Evolutionary conservation across 2,329 filamentous ascomycete species (phyloP), one percentile per base, ranked within the genome.

Genomic region (Didymella pinodella): DNA sequence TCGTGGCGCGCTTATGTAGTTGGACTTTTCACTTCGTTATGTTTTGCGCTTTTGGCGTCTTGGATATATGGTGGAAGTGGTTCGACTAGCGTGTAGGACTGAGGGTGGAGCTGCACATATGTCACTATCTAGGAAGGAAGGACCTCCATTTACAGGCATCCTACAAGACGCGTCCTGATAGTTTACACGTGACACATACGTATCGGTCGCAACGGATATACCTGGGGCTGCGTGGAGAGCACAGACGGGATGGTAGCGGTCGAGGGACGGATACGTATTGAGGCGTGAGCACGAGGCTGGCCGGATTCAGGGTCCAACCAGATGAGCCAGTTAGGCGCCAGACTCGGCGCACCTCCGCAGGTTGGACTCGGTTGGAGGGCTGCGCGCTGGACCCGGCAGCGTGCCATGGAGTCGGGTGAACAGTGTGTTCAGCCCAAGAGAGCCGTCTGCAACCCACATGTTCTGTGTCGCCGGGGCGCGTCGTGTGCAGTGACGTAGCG

Each of bases 401-500:
- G 38, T 26, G 54, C 50, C 56, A 46, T 22, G 32, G 40, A 22
- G 56, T 3, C 56, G 56, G 50, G 56, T 29, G 41, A 47, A 46
- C 25, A 12, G 22, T 18, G 31, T 18, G 56, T 43, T 22, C 50
- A 25, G 34, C 28, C 11, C 14, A 25, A 49, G 49, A 53, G 8
- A 44, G 55, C 55, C 46, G 32, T 22, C 7, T 46, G 48, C 44
- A 48, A 18, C 45, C 38, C 45, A 54, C 49, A 46, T 49, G 55
- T 50, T 49, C 40, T 41, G 45, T 53, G 38, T 48, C 34, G 55
- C 32, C 45, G 40, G 40, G 20, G 40, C 45, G 54, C 55, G 25
- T 44, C 54, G 31, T 14, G 7, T 20, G 12, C 56, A 29, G 51
- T 59, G 56, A 59, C 56, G 56, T 59, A 54, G 50, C 46, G 47